Percentiles rank a stretch among this genome's conserved stretches.
phyloP scores from a whole-genome alignment of 768 basidiomycete genomes.

The Russula lepida region DNA sequence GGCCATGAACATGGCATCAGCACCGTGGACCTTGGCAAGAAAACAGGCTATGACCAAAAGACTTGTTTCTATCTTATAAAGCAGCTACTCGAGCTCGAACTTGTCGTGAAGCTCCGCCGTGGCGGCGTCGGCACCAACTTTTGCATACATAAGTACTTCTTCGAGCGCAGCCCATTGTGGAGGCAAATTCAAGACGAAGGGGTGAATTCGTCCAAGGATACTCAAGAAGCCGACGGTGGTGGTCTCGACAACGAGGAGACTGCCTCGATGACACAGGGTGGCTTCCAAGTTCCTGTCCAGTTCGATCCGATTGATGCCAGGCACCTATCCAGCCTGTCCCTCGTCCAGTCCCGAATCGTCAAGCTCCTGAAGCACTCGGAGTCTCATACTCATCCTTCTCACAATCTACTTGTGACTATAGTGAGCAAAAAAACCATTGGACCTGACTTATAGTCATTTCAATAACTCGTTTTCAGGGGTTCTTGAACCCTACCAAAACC shows the following conservation, averaged over 20 bases:
- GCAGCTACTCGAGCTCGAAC: conserved; percentile 61
- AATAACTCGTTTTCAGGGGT: conserved; percentile 45
- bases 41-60: conserved; percentile 81
- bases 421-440: conserved; percentile 36
- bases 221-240: conserved; percentile 25
- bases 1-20: conserved; percentile 71
- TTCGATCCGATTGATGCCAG: conserved; percentile 74
- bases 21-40: conserved; percentile 66
- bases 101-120: conserved; percentile 70
- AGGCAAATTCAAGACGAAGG: conserved; percentile 68
- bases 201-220: conserved; percentile 29
- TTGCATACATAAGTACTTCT: conserved; percentile 79
- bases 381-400: conserved; percentile 61
- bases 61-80: conserved; percentile 82
- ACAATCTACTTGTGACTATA: conserved; percentile 69
- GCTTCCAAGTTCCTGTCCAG: conserved; percentile 27
- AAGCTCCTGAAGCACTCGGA: conserved; percentile 64
- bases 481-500: conserved; percentile 61
- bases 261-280: conserved; percentile 16
- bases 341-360: conserved; percentile 63
- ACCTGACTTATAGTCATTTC: neutral
- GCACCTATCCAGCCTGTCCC: conserved; percentile 64
- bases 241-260: conserved; percentile 30
- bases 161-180: conserved; percentile 68
- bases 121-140: conserved; percentile 72